A percentile compares a stretch with the other conserved stretches of the same genome.
Evolutionary conservation across 1,284 basidiomycete species (phyloP).

Genomic region (Ceratobasidium sp.): DNA sequence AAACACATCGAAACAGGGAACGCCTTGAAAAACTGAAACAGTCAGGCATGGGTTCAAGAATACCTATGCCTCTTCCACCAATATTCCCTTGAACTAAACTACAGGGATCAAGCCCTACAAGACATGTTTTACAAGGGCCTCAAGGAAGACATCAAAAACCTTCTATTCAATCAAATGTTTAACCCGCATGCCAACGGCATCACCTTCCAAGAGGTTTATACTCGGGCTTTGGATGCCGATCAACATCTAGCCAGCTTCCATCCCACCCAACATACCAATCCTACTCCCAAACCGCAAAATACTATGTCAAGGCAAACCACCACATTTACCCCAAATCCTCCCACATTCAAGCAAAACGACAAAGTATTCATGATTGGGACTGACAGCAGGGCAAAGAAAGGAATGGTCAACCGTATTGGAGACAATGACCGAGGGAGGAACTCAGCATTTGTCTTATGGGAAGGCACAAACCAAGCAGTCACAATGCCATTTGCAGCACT

Average conservation of each 20-base stretch:
- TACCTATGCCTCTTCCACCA: background rate
- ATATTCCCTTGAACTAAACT: background rate
- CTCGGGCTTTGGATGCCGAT: background rate
- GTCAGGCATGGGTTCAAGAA: background rate
- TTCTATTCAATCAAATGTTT: background rate
- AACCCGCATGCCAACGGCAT: background rate
- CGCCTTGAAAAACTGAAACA: background rate
- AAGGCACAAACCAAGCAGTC: background rate
- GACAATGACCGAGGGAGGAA: background rate
- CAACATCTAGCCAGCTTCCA: background rate
- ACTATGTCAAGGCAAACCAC: too few relatives aligned
- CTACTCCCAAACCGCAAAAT: too few relatives aligned
- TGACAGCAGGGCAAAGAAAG: slow-evolving; percentile 1
- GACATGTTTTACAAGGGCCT: slow-evolving; percentile 8
- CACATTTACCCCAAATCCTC: too few relatives aligned
- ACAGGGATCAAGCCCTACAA: background rate
- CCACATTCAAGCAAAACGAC: background rate
- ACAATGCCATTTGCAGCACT: background rate
- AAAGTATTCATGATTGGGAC: slow-evolving; percentile 4
- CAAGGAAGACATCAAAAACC: background rate
- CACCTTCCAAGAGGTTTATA: background rate
- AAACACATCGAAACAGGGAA: background rate
- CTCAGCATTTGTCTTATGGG: slow-evolving; percentile 8
- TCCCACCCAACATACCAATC: too few relatives aligned
- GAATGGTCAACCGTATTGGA: background rate